phyloP scores from a whole-genome alignment of 768 basidiomycete genomes.

The Suillus weaverae region DNA sequence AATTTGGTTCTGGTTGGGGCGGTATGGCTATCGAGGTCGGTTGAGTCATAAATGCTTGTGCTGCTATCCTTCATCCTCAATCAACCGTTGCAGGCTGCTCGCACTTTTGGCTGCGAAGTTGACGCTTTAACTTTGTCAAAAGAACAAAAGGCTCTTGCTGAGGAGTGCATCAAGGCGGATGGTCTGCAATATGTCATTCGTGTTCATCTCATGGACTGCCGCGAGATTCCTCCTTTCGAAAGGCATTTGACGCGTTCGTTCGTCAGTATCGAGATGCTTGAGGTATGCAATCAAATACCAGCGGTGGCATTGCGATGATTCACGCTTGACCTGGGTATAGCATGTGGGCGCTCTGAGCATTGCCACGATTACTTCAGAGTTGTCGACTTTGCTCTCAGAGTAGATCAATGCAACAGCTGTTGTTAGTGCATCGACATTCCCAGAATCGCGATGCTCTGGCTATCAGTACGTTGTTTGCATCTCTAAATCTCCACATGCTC shows the following conservation, averaged over 20 bases:
- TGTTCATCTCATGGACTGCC: conserved; percentile 89
- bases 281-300: conserved; percentile 35
- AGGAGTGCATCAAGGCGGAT: conserved; percentile 74
- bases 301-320: neutral
- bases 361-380: conserved; percentile 75
- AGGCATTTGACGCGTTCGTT: conserved; percentile 58
- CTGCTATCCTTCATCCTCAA: conserved; percentile 13
- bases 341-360: conserved; percentile 38
- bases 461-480: conserved; percentile 54
- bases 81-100: conserved; percentile 58
- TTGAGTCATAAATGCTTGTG: neutral
- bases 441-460: conserved; percentile 61
- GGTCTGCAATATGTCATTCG: conserved; percentile 71
- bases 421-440: conserved; percentile 69
- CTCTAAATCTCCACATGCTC: conserved; percentile 8
- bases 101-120: conserved; percentile 72
- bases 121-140: conserved; percentile 87
- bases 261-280: conserved; percentile 69
- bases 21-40: conserved; percentile 81
- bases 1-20: conserved; percentile 95
- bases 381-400: conserved; percentile 76
- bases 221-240: conserved; percentile 79
- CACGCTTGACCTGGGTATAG: conserved; percentile 15
- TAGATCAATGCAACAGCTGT: conserved; percentile 65
- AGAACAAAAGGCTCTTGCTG: conserved; percentile 86